Evolutionary conservation across 305 asterid genomes (phyloP).

Genomic region (Fraxinus angustifolia): DNA sequence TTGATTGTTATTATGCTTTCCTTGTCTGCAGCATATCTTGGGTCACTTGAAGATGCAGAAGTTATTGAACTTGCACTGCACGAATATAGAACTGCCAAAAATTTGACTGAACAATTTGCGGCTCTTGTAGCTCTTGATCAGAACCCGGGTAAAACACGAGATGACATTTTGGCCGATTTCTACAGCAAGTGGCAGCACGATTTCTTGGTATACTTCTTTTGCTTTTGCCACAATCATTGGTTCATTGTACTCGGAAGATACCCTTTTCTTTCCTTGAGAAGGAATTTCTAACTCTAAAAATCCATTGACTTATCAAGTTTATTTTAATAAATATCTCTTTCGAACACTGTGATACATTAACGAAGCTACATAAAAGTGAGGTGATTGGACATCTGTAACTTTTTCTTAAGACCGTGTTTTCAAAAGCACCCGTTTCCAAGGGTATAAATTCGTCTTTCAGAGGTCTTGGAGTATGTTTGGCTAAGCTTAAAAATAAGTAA

Average conservation of each 20-base stretch:
- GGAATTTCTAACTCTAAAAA: not conserved
- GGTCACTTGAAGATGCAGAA: constrained; percentile 65
- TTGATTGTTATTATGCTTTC: not conserved
- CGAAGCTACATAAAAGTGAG: not conserved
- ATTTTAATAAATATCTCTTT: not conserved
- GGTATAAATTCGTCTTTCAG: not conserved
- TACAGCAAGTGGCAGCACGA: constrained; percentile 79
- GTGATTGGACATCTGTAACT: not conserved
- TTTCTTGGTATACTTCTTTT: constrained; percentile 60
- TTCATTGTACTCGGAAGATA: not conserved
- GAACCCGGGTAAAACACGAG: constrained; percentile 69
- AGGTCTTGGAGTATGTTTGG: not conserved
- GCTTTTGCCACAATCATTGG: constrained; percentile 8
- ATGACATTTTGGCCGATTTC: constrained; percentile 88
- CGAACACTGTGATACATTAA: not conserved
- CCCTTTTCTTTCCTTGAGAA: not conserved
- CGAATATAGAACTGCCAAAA: constrained; percentile 77
- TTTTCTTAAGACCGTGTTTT: not conserved
- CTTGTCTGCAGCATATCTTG: constrained; percentile 72
- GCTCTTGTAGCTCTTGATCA: constrained; percentile 84
- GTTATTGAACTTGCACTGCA: constrained; percentile 62
- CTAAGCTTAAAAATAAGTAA: not conserved
- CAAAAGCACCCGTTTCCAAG: not conserved
- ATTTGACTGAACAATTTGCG: constrained; percentile 88
- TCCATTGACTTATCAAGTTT: not conserved